Conservation (phyloP, 1,284 basidiomycete species). For the Fistulinella cinereoalba region DNA sequence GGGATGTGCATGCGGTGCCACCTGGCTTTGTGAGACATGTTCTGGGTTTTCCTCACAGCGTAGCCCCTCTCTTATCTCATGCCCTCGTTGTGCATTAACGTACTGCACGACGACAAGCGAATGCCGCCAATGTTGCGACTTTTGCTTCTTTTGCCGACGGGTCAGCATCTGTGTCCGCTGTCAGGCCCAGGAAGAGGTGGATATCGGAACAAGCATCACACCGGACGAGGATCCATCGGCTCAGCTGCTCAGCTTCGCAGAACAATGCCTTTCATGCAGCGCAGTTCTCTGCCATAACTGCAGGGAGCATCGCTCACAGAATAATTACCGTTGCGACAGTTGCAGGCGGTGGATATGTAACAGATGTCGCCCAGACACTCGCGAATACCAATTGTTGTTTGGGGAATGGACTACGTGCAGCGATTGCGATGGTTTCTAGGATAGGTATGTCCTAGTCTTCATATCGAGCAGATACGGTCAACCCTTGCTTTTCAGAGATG, state of each 20-base stretch:
- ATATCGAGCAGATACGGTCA: too few species aligned
- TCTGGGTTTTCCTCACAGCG: background rate
- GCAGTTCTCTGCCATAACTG: background rate
- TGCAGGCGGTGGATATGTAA: background rate
- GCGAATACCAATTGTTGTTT: too few species aligned
- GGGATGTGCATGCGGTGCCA: background rate
- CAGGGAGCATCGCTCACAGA: too few species aligned
- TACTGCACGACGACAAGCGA: background rate
- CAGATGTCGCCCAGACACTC: too few species aligned
- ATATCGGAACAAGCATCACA: background rate
- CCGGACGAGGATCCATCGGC: background rate
- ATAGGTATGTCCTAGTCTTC: too few species aligned
- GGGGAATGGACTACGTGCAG: too few species aligned
- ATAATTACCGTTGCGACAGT: background rate
- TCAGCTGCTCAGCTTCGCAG: background rate
- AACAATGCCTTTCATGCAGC: background rate
- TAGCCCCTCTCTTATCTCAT: background rate
- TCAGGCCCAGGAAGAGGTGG: background rate
- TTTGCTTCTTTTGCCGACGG: background rate
- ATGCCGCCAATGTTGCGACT: background rate
- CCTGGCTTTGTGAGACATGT: background rate
- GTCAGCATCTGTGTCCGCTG: background rate
- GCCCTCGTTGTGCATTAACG: background rate
- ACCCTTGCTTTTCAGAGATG: too few species aligned
- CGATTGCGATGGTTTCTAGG: too few species aligned